Evolutionary conservation across 306 rosid genomes (phyloP).

Genomic region (Rosa multiflora): DNA sequence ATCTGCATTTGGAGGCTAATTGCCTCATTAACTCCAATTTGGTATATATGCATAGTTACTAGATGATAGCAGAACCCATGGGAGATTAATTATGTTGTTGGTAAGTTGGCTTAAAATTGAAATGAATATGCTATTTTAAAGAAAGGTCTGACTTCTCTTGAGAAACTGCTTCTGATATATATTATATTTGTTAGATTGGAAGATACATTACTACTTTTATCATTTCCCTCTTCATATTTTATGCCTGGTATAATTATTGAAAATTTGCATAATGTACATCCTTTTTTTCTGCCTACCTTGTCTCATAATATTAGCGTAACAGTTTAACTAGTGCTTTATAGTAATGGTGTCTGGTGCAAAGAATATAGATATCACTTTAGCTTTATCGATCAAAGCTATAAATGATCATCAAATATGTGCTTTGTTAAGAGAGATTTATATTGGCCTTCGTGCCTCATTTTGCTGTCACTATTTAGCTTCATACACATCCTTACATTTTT

Average conservation of each 20-base stretch:
- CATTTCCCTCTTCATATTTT: not conserved
- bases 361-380: not conserved
- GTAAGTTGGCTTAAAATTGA: not conserved
- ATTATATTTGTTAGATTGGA: not conserved
- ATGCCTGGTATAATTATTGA: not conserved
- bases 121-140: not conserved
- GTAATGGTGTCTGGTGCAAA: not conserved
- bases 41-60: conserved; percentile 2
- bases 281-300: not conserved
- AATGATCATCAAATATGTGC: not conserved
- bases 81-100: not conserved
- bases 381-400: not conserved
- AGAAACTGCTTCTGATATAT: not conserved
- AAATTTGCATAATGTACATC: not conserved
- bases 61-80: not conserved
- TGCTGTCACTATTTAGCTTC: not conserved
- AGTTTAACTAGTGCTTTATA: not conserved
- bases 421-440: not conserved
- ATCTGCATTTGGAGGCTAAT: not conserved
- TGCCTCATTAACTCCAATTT: not conserved
- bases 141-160: not conserved
- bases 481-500: conserved; percentile 18
- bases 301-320: not conserved
- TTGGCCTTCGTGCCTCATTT: not conserved
- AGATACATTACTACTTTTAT: not conserved